These are phyloP conservation scores for Nepenthes mirabilis DNA, from an alignment of 148 eudicot genomes.

Conservation along the genomic window DNA sequence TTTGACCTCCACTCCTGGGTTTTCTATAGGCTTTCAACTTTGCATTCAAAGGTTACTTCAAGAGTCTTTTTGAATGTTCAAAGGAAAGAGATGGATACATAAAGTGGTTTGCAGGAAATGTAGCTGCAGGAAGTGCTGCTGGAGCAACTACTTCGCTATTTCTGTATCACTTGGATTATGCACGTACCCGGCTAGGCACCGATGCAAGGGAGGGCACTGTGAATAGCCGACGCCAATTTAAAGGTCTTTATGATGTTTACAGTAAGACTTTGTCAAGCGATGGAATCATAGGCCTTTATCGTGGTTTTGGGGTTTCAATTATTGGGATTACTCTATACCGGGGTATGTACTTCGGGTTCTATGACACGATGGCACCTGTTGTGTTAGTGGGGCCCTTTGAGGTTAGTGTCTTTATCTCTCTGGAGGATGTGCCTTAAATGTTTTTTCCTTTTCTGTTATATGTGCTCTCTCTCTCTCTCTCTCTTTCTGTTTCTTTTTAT, in stretches of 20 bases:
- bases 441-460: background rate
- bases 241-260: constrained; percentile 79
- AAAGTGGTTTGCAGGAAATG: constrained; percentile 94
- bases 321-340: constrained; percentile 92
- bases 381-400: constrained; percentile 70
- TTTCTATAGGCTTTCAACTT: constrained; percentile 84
- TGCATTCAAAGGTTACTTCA: constrained; percentile 96
- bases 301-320: constrained; percentile 87
- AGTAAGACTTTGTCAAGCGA: constrained; percentile 67
- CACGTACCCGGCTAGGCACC: constrained; percentile 73
- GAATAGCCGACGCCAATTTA: constrained; percentile 50
- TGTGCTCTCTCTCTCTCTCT: background rate
- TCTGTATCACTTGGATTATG: constrained; percentile 94
- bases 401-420: constrained; percentile 26
- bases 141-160: constrained; percentile 90
- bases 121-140: constrained; percentile 97
- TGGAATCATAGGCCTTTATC: constrained; percentile 80
- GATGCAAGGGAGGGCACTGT: constrained; percentile 39
- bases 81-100: constrained; percentile 88
- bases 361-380: constrained; percentile 86
- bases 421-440: background rate
- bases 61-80: constrained; percentile 56
- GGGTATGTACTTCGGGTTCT: constrained; percentile 93
- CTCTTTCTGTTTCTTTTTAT: background rate
- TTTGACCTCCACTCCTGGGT: constrained; percentile 11